phyloP scores from a whole-genome alignment of 768 basidiomycete species.

The Leccinellum albellum region DNA sequence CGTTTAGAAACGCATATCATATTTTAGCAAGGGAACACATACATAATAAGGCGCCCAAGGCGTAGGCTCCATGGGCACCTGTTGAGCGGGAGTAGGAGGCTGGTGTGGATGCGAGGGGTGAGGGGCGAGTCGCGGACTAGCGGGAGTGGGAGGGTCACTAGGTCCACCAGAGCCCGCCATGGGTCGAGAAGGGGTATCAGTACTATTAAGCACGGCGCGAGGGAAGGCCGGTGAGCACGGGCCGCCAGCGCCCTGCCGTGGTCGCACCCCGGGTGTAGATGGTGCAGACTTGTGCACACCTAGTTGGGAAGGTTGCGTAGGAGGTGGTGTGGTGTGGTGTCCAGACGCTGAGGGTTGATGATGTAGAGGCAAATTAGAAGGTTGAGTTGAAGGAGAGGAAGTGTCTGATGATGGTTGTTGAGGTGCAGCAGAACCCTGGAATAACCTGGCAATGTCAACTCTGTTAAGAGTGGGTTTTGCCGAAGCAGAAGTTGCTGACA shows the following conservation, averaged over 20 bases:
- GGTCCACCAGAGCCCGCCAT: constrained; percentile 49
- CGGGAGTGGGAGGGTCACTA: constrained; percentile 46
- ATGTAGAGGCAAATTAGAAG: constrained; percentile 50
- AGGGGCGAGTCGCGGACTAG: constrained; percentile 63
- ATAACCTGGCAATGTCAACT: constrained; percentile 41
- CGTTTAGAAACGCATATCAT: neutral
- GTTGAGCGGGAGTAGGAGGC: constrained; percentile 50
- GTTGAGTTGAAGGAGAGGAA: constrained; percentile 55
- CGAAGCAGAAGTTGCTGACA: constrained; percentile 30
- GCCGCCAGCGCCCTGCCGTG: constrained; percentile 43
- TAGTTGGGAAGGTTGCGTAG: constrained; percentile 38
- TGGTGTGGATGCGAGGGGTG: constrained; percentile 45
- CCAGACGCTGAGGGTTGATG: constrained; percentile 37
- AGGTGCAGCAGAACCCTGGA: constrained; percentile 36
- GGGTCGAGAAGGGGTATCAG: constrained; percentile 44
- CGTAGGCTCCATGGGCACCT: constrained; percentile 39
- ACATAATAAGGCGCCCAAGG: constrained; percentile 56
- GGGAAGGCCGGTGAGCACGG: constrained; percentile 68
- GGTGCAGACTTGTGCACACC: constrained; percentile 42
- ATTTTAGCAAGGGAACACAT: constrained; percentile 28
- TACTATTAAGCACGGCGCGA: constrained; percentile 61
- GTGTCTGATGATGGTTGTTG: constrained; percentile 51
- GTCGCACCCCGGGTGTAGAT: constrained; percentile 50
- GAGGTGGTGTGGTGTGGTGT: constrained; percentile 37
- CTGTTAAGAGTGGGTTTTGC: constrained; percentile 30